Conservation (phyloP, 2,329 filamentous ascomycete genomes). For the Xylaria arbuscula region DNA sequence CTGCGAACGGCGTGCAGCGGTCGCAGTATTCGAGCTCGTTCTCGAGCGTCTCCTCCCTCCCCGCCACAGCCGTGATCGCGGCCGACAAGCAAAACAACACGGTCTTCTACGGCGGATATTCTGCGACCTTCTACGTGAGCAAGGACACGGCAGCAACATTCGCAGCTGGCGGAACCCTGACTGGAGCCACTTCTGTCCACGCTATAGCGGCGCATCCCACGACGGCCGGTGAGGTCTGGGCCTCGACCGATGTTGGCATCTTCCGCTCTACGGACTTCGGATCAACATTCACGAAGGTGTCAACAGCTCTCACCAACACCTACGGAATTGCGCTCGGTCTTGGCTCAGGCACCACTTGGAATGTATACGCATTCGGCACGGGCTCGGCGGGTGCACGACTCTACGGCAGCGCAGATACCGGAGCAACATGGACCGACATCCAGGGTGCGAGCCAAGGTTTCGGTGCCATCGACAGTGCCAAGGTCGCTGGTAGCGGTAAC, state of each 20-base stretch:
- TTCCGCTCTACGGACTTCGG: slow-evolving; percentile 66
- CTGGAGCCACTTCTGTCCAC: slow-evolving; percentile 60
- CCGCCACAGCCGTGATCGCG: slow-evolving; percentile 61
- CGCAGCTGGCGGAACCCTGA: slow-evolving; percentile 52
- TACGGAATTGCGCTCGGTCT: slow-evolving; percentile 58
- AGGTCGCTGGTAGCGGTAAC: slow-evolving; percentile 59
- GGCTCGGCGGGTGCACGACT: slow-evolving; percentile 57
- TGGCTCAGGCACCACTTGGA: slow-evolving; percentile 56
- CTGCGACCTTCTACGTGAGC: slow-evolving; percentile 62
- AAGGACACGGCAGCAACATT: slow-evolving; percentile 61
- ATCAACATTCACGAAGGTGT: slow-evolving; percentile 57
- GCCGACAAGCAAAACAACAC: slow-evolving; percentile 65
- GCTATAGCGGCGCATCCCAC: slow-evolving; percentile 67
- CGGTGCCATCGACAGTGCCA: slow-evolving; percentile 55
- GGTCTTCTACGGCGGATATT: slow-evolving; percentile 64
- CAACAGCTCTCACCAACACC: slow-evolving; percentile 53
- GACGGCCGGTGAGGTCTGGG: slow-evolving; percentile 69
- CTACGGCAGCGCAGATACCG: slow-evolving; percentile 58
- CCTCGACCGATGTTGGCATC: slow-evolving; percentile 65
- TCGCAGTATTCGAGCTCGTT: slow-evolving; percentile 58
- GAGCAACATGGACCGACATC: slow-evolving; percentile 59
- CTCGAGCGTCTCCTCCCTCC: slow-evolving; percentile 57
- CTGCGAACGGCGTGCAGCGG: slow-evolving; percentile 55
- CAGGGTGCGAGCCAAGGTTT: slow-evolving; percentile 59
- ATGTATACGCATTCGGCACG: slow-evolving; percentile 60